phyloP scores from a whole-genome alignment of 202 grass and related monocot genomes.

The Cymbopogon flexuosus region DNA sequence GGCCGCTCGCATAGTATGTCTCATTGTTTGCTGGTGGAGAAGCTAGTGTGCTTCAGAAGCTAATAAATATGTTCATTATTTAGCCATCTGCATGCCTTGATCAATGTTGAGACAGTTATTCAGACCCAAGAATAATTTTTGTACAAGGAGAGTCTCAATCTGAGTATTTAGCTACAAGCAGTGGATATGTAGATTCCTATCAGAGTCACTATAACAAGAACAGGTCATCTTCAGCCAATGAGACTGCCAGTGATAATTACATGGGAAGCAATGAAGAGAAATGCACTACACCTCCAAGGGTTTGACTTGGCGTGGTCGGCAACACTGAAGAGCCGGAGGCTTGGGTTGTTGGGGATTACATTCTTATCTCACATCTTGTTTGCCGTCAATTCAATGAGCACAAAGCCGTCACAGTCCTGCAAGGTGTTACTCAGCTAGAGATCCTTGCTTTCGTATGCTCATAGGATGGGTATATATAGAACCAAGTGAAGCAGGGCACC shows the following conservation, averaged over 20 bases:
- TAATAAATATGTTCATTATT: not conserved
- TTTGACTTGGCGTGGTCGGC: not conserved
- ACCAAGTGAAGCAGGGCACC: not conserved
- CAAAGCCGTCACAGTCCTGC: not conserved
- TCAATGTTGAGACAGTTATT: not conserved
- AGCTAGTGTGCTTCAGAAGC: not conserved
- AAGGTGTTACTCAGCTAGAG: not conserved
- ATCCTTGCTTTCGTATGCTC: not conserved
- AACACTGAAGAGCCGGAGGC: not conserved
- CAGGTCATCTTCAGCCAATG: not conserved
- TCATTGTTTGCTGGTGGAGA: not conserved
- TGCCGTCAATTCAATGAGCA: no score
- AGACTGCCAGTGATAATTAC: no score
- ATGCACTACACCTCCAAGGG: not conserved
- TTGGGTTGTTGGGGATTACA: not conserved
- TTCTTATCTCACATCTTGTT: not conserved
- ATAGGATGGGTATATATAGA: not conserved
- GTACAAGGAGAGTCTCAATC: not conserved
- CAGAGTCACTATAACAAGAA: not conserved
- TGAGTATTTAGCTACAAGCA: not conserved
- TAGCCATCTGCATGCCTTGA: not conserved
- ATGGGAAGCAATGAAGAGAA: not conserved
- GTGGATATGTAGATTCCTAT: not conserved
- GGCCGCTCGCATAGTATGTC: not conserved
- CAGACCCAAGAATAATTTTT: conserved; percentile 15